phyloP scores from a whole-genome alignment of 2,329 filamentous ascomycete genomes.

The Aspergillus sp. region DNA sequence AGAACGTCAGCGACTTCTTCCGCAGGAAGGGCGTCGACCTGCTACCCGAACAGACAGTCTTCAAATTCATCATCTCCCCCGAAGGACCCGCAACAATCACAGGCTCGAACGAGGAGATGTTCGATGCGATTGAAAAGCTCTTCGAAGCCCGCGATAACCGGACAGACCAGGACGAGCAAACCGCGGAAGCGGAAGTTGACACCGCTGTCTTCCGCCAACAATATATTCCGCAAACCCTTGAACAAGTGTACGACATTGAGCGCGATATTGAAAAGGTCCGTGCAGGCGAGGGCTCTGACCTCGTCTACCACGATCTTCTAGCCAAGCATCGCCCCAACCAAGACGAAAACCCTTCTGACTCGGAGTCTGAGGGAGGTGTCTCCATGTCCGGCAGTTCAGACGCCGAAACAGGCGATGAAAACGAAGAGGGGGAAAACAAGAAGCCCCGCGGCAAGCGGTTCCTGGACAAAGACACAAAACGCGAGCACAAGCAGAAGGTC shows the following conservation, averaged over 20 bases:
- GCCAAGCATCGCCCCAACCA: constrained; percentile 51
- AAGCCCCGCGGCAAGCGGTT: constrained; percentile 74
- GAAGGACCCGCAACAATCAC: constrained; percentile 41
- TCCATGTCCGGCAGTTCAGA: constrained; percentile 21
- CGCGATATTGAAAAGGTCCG: constrained; percentile 74
- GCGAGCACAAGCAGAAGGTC: constrained; percentile 78
- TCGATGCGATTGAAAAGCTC: constrained; percentile 58
- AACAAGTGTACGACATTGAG: constrained; percentile 95
- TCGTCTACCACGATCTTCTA: constrained; percentile 79
- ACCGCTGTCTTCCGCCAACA: constrained; percentile 92
- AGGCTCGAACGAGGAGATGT: constrained; percentile 50
- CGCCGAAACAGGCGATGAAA: constrained; percentile 46
- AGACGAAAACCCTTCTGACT: constrained; percentile 29
- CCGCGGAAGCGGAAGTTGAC: constrained; percentile 61
- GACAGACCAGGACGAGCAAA: constrained; percentile 46
- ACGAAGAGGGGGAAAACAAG: constrained; percentile 40
- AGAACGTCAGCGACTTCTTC: constrained; percentile 94
- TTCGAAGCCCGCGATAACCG: constrained; percentile 51
- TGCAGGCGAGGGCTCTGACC: constrained; percentile 64
- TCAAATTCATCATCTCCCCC: constrained; percentile 68
- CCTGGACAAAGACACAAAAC: constrained; percentile 86
- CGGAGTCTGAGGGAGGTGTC: constrained; percentile 30
- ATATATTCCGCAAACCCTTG: constrained; percentile 91
- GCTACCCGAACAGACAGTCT: constrained; percentile 70
- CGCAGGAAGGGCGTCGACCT: constrained; percentile 74